Conservation (phyloP, 78 protist genomes). For the Paratrimastix pyriformis region DNA sequence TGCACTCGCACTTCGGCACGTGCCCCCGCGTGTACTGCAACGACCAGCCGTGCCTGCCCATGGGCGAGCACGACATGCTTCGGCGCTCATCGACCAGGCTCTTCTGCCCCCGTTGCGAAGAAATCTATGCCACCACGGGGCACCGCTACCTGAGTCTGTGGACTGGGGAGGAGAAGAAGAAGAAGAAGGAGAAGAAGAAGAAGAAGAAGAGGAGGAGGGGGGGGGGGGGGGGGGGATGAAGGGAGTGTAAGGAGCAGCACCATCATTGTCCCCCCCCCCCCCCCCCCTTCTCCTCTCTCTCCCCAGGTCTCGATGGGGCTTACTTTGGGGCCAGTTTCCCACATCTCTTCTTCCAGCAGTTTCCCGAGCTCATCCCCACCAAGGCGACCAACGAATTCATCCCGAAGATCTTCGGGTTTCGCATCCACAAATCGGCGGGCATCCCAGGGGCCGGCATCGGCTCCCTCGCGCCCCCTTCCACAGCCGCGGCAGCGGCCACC, state of each 20-base stretch:
- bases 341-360: slow-evolving; percentile 63
- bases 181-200: no score
- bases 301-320: slow-evolving; percentile 76
- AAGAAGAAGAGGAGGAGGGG: background rate
- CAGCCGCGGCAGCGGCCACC: no score
- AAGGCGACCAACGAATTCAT: slow-evolving; percentile 35
- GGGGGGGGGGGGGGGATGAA: background rate
- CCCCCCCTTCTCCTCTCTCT: background rate
- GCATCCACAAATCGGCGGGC: slow-evolving; percentile 50
- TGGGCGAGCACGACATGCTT: slow-evolving; percentile 2
- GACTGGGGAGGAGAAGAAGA: no score
- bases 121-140: no score
- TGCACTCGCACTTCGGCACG: slow-evolving; percentile 18
- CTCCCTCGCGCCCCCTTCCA: no score
- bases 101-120: slow-evolving; percentile 22
- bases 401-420: slow-evolving; percentile 78
- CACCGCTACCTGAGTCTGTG: no score
- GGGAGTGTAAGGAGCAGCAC: no score
- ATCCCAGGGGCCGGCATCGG: no score
- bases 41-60: slow-evolving; percentile 22
- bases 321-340: slow-evolving; percentile 90
- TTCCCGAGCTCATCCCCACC: slow-evolving; percentile 54
- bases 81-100: background rate
- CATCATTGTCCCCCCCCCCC: no score
- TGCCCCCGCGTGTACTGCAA: slow-evolving; percentile 31